Evolutionary conservation across 2,329 filamentous ascomycete species (phyloP).

Genomic region (Ophiocordyceps camponoti-leonardi): DNA sequence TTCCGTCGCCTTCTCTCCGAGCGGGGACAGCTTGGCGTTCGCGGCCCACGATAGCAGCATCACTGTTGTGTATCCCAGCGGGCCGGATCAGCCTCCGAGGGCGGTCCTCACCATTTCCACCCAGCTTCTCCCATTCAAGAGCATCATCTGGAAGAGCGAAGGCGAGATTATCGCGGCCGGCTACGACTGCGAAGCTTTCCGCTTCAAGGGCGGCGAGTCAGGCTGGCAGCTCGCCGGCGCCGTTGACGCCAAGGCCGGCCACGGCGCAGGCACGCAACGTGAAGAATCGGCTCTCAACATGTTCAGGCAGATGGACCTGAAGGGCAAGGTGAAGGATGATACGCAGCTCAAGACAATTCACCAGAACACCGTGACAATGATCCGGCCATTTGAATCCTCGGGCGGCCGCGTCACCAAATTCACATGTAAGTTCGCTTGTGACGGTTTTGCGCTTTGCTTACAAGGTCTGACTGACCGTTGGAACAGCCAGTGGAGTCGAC

Average conservation of each 20-base stretch:
- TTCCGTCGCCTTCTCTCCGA: conserved; percentile 81
- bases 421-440: conserved; percentile 49
- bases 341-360: conserved; percentile 90
- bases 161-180: conserved; percentile 89
- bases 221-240: conserved; percentile 78
- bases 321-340: conserved; percentile 81
- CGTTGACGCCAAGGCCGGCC: conserved; percentile 55
- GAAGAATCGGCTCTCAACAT: conserved; percentile 95
- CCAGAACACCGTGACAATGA: conserved; percentile 84
- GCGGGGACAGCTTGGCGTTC: conserved; percentile 84
- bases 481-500: conserved; percentile 61
- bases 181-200: conserved; percentile 79
- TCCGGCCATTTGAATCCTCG: conserved; percentile 57
- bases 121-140: conserved; percentile 82
- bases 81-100: conserved; percentile 72
- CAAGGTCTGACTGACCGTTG: conserved; percentile 11
- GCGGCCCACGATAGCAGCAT: conserved; percentile 91
- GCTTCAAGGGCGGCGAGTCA: conserved; percentile 58
- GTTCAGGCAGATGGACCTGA: conserved; percentile 98
- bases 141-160: conserved; percentile 81
- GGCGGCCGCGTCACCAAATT: conserved; percentile 57
- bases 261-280: conserved; percentile 41
- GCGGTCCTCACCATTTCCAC: conserved; percentile 86
- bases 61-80: conserved; percentile 88
- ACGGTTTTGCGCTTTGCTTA: too few relatives aligned